Conservation (phyloP, 345 rosid genomes). For the Eucalyptus erythrocorys region DNA sequence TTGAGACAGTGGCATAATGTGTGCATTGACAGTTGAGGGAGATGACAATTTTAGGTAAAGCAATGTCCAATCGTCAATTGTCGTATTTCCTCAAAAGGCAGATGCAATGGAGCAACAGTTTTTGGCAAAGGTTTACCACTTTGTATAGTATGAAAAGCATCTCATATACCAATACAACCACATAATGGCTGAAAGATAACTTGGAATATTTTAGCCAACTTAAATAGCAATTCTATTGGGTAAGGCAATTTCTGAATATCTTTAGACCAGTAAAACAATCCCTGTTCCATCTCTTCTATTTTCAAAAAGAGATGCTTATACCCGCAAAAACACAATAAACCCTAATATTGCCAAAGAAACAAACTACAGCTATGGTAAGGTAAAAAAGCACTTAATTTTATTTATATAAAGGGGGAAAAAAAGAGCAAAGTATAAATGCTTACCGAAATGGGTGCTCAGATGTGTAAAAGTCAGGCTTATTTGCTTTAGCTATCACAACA, state of each 20-base stretch:
- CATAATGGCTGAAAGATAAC: not conserved
- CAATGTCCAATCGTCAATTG: not conserved
- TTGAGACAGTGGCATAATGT: not conserved
- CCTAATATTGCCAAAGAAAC: not conserved
- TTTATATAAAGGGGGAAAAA: not conserved
- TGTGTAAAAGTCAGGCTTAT: slow-evolving; percentile 88
- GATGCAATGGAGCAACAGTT: not conserved
- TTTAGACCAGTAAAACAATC: not conserved
- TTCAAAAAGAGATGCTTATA: not conserved
- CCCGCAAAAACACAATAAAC: not conserved
- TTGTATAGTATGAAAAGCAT: not conserved
- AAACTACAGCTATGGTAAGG: not conserved
- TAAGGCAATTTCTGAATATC: not conserved
- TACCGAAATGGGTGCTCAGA: slow-evolving; percentile 95
- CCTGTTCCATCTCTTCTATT: not conserved
- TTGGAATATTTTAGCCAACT: not conserved
- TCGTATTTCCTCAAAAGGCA: not conserved
- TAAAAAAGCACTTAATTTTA: not conserved
- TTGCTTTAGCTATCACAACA: slow-evolving; percentile 95
- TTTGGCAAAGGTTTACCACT: not conserved
- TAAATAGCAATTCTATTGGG: not conserved
- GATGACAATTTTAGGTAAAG: not conserved
- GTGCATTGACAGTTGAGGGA: not conserved
- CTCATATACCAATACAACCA: not conserved
- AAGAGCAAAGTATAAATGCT: slow-evolving; percentile 1